Conservation (phyloP, 1,284 basidiomycete genomes). For the Tranzscheliella williamsii region DNA sequence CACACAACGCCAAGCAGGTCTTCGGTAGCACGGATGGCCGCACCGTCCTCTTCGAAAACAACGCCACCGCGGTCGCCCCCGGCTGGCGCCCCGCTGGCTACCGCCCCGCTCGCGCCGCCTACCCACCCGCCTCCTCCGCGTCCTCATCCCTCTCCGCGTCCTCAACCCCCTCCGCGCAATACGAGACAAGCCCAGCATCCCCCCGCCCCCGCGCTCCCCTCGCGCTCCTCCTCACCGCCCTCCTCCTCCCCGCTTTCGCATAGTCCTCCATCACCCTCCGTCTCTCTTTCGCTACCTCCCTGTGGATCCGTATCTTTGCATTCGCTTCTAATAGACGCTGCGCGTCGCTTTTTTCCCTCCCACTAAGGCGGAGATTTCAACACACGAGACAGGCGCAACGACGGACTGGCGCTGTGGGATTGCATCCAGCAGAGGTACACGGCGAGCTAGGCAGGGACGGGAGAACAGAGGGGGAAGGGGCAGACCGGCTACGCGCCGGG, state of each 20-base stretch:
- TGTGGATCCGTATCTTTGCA: not conserved
- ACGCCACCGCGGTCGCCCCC: conserved; percentile 18
- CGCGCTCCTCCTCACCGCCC: too few species aligned
- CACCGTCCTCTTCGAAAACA: conserved; percentile 47
- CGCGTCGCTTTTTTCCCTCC: too few species aligned
- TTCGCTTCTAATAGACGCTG: not conserved
- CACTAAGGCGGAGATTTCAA: too few species aligned
- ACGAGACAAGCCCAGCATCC: too few species aligned
- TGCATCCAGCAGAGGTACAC: too few species aligned
- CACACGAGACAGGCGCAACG: too few species aligned
- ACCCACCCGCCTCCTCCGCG: not conserved
- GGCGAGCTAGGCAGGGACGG: too few species aligned
- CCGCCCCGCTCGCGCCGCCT: conserved; percentile 1
- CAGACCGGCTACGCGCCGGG: too few species aligned
- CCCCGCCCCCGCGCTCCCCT: too few species aligned
- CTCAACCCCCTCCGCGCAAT: not conserved
- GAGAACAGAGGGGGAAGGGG: too few species aligned
- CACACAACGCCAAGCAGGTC: conserved; percentile 49
- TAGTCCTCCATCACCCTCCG: not conserved
- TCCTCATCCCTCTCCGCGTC: not conserved
- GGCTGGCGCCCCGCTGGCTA: conserved; percentile 55
- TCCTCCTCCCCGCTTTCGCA: too few species aligned
- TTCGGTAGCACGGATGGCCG: conserved; percentile 45
- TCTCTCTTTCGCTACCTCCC: not conserved
- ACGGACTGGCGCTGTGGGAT: too few species aligned